Conservation (phyloP, 306 rosid genomes). For the Sindora glabra region DNA sequence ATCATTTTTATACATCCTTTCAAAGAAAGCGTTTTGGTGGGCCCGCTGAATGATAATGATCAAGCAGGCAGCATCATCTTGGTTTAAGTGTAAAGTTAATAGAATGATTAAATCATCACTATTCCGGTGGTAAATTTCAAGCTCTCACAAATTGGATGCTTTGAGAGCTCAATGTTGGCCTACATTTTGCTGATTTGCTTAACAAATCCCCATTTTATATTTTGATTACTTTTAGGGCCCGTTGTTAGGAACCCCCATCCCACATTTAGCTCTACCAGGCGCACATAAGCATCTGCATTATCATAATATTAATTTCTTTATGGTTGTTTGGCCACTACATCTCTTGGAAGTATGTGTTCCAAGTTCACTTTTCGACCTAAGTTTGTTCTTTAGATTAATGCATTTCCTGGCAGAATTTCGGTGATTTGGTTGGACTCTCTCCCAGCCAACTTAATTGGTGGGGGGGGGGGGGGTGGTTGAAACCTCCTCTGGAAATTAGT, state of each 20-base stretch:
- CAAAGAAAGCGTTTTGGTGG: conserved; percentile 26
- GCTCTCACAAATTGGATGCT: no score
- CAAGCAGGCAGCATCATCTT: conserved; percentile 13
- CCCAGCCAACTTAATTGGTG: conserved; percentile 8
- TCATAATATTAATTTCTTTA: neutral
- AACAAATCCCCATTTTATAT: neutral
- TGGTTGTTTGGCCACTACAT: neutral
- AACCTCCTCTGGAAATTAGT: neutral
- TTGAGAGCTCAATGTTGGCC: no score
- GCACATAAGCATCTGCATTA: neutral
- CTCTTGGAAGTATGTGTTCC: neutral
- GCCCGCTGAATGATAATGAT: conserved; percentile 23
- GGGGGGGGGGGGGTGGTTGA: neutral
- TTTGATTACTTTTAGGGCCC: no score
- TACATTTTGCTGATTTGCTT: no score
- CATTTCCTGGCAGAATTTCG: neutral
- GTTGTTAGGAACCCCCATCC: no score
- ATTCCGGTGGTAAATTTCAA: no score
- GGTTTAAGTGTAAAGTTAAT: neutral
- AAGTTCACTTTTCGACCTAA: neutral
- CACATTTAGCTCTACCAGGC: no score
- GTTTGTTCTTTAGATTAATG: neutral
- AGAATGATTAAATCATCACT: no score
- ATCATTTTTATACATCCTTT: conserved; percentile 21
- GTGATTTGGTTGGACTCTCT: conserved; percentile 7